Conservation (phyloP, 768 basidiomycete species). For the Boletus rufocinnamomeus region DNA sequence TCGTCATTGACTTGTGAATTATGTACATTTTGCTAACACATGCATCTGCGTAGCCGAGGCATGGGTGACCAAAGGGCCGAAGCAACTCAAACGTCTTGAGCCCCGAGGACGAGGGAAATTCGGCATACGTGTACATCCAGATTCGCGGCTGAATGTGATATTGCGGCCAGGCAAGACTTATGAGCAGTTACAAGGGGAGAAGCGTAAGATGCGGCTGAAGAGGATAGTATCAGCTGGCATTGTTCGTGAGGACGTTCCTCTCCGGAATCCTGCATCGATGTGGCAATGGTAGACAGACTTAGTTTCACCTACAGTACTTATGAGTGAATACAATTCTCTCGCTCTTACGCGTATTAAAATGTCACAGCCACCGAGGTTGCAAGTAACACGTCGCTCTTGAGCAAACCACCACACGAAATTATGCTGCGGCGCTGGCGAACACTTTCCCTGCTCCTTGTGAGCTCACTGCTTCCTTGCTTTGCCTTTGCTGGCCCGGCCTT, state of each 20-base stretch:
- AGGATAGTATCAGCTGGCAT: slow-evolving; percentile 79
- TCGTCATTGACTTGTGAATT: background rate
- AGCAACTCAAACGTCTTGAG: slow-evolving; percentile 65
- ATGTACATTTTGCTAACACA: slow-evolving; percentile 3
- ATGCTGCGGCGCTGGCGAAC: slow-evolving; percentile 50
- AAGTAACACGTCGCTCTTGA: slow-evolving; percentile 24
- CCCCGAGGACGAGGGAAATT: slow-evolving; percentile 80
- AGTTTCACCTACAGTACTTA: too few species aligned
- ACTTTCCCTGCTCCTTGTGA: slow-evolving; percentile 46
- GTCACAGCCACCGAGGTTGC: slow-evolving; percentile 13
- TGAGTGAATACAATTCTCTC: background rate
- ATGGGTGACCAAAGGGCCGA: slow-evolving; percentile 89
- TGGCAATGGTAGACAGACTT: slow-evolving; percentile 73
- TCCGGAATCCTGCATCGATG: slow-evolving; percentile 67
- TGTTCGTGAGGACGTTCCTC: slow-evolving; percentile 76
- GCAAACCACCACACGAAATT: slow-evolving; percentile 35
- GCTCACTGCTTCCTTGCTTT: slow-evolving; percentile 42
- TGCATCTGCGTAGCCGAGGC: slow-evolving; percentile 65
- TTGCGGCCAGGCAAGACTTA: slow-evolving; percentile 80
- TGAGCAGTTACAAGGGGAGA: slow-evolving; percentile 63
- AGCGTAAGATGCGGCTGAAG: slow-evolving; percentile 66
- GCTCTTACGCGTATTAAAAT: slow-evolving; percentile 11
- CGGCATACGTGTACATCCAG: slow-evolving; percentile 77
- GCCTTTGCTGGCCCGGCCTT: slow-evolving; percentile 55
- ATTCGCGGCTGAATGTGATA: slow-evolving; percentile 72